Conservation (phyloP, 1,284 basidiomycete species). For the Microbotryum intermedium region DNA sequence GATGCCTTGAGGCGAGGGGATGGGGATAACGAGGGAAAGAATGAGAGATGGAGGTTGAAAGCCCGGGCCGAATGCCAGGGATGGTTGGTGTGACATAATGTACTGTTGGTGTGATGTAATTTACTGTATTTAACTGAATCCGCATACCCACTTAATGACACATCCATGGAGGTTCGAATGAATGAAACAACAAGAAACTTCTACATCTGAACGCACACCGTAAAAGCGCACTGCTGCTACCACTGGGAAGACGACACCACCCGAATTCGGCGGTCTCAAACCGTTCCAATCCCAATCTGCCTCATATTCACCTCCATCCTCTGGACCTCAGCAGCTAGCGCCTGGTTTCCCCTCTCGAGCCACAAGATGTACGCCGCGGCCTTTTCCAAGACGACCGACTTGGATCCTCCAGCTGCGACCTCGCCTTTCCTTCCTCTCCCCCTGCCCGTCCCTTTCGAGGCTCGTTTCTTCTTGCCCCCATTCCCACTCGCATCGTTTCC, state of each 20-base stretch:
- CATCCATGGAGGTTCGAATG: too few species aligned
- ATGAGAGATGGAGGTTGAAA: neutral
- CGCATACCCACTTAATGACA: too few species aligned
- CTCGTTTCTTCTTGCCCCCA: slow-evolving; percentile 10
- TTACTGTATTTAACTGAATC: too few species aligned
- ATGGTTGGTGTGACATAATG: slow-evolving; percentile 18
- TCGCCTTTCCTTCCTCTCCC: slow-evolving; percentile 32
- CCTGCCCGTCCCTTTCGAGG: slow-evolving; percentile 17
- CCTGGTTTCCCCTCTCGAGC: slow-evolving; percentile 30
- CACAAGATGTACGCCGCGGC: slow-evolving; percentile 29
- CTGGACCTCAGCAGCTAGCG: slow-evolving; percentile 24
- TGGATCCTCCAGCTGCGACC: slow-evolving; percentile 30
- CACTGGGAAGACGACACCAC: too few species aligned
- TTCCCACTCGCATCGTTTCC: neutral
- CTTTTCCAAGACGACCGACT: slow-evolving; percentile 31
- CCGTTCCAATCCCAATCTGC: neutral
- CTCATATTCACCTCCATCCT: slow-evolving; percentile 19
- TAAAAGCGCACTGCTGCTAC: too few species aligned
- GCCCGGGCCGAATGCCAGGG: slow-evolving; percentile 24
- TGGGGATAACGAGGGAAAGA: neutral
- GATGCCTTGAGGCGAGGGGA: slow-evolving; percentile 2
- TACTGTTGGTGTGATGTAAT: neutral
- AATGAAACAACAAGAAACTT: too few species aligned
- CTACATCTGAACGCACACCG: too few species aligned
- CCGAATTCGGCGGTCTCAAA: too few species aligned